phyloP scores from a whole-genome alignment of 2,329 filamentous ascomycete species.

The Hortaea werneckii region DNA sequence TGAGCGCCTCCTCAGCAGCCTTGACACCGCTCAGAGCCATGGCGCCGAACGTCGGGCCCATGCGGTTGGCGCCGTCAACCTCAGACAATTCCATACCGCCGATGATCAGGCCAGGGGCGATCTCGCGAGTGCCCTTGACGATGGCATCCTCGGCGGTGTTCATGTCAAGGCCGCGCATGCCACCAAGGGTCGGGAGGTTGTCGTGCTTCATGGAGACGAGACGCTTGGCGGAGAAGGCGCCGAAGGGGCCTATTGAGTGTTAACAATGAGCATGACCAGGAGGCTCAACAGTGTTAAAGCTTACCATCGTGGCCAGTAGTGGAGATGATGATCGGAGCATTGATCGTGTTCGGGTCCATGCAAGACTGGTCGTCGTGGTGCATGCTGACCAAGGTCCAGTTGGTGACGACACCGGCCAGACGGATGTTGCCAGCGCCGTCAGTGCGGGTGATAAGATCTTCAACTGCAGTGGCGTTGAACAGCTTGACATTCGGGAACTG shows the following conservation, averaged over 20 bases:
- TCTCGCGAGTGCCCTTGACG: constrained; percentile 80
- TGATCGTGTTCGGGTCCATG: constrained; percentile 98
- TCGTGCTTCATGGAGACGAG: constrained; percentile 68
- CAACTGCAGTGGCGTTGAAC: constrained; percentile 88
- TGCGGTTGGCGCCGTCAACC: constrained; percentile 58
- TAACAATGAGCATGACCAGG: background rate
- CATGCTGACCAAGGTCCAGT: constrained; percentile 82
- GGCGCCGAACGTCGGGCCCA: constrained; percentile 82
- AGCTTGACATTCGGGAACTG: constrained; percentile 86
- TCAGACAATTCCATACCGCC: constrained; percentile 91
- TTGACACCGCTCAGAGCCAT: constrained; percentile 85
- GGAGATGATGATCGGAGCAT: constrained; percentile 76
- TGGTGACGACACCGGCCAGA: constrained; percentile 83
- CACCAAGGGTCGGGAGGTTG: constrained; percentile 69
- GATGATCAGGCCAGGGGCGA: constrained; percentile 80
- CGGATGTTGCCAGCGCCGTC: constrained; percentile 46
- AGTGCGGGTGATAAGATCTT: constrained; percentile 81
- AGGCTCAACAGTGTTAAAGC: background rate
- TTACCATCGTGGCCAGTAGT: constrained; percentile 78
- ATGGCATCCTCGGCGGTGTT: constrained; percentile 84
- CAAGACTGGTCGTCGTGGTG: constrained; percentile 46
- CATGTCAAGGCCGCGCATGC: constrained; percentile 93
- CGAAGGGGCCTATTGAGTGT: constrained; percentile 50
- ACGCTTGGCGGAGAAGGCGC: constrained; percentile 82
- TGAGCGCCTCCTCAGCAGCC: constrained; percentile 77